Percentiles rank a stretch among this genome's conserved stretches.
Conservation (phyloP, 805 yeast genomes). For the Pichia nakasei region DNA sequence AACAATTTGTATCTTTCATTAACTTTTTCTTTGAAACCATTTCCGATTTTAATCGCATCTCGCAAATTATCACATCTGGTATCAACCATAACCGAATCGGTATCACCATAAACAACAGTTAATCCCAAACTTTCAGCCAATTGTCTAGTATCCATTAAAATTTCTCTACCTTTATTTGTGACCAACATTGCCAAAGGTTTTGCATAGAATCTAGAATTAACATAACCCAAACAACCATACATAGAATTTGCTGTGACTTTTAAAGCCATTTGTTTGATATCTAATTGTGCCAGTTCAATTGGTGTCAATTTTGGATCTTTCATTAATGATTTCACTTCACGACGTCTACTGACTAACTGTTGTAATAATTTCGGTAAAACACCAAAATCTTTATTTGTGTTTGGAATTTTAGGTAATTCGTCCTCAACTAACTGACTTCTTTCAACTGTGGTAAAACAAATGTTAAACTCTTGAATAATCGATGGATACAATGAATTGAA, state of each 20-base stretch:
- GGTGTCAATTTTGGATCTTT: slow-evolving; percentile 61
- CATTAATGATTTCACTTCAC: slow-evolving; percentile 81
- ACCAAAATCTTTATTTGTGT: slow-evolving; percentile 50
- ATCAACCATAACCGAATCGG: slow-evolving; percentile 98
- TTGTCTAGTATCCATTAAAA: slow-evolving; percentile 84
- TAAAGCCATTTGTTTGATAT: slow-evolving; percentile 91
- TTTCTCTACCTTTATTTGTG: slow-evolving; percentile 92
- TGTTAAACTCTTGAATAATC: slow-evolving; percentile 92
- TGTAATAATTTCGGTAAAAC: slow-evolving; percentile 80
- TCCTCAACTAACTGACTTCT: slow-evolving; percentile 47
- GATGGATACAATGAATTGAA: slow-evolving; percentile 96
- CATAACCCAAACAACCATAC: slow-evolving; percentile 97
- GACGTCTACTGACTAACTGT: slow-evolving; percentile 81
- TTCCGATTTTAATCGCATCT: slow-evolving; percentile 79
- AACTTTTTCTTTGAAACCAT: slow-evolving; percentile 72
- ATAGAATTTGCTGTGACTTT: slow-evolving; percentile 98
- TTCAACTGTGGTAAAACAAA: slow-evolving; percentile 92
- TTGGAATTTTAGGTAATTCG: slow-evolving; percentile 62
- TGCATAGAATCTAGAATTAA: slow-evolving; percentile 88
- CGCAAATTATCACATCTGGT: slow-evolving; percentile 61
- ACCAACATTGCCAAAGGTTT: slow-evolving; percentile 93
- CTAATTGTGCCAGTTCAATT: slow-evolving; percentile 72
- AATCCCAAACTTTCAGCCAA: slow-evolving; percentile 79
- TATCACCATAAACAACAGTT: slow-evolving; percentile 93
- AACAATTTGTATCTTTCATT: slow-evolving; percentile 80